These are phyloP conservation scores for Candida pseudoviswanathii DNA, from an alignment of 1,139 yeast species.

Conservation along the genomic window DNA sequence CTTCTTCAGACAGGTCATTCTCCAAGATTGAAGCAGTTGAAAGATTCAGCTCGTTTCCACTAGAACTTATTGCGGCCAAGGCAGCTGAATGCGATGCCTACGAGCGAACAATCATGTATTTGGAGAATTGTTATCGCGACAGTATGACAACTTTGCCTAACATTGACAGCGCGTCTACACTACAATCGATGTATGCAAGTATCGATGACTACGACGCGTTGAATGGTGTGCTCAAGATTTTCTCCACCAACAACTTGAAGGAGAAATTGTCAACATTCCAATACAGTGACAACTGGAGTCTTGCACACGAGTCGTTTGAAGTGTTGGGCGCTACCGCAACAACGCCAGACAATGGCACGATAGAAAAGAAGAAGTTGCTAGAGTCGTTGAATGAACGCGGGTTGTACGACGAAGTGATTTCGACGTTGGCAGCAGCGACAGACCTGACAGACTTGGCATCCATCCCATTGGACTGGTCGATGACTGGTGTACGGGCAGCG, in stretches of 20 bases:
- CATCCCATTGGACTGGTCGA: conserved; percentile 56
- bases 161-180: conserved; percentile 48
- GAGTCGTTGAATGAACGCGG: conserved; percentile 46
- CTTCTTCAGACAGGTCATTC: neutral
- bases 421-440: conserved; percentile 32
- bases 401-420: conserved; percentile 42
- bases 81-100: conserved; percentile 84
- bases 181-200: conserved; percentile 81
- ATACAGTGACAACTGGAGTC: conserved; percentile 83
- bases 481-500: conserved; percentile 75
- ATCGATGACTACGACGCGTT: conserved; percentile 89
- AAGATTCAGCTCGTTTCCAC: conserved; percentile 60
- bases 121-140: conserved; percentile 72
- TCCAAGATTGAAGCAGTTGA: conserved; percentile 41
- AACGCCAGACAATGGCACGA: conserved; percentile 33
- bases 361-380: conserved; percentile 37
- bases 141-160: conserved; percentile 32
- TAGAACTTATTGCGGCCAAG: conserved; percentile 69
- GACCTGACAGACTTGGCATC: conserved; percentile 24
- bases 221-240: conserved; percentile 79
- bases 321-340: conserved; percentile 46
- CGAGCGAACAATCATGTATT: conserved; percentile 85
- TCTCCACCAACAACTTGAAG: conserved; percentile 66
- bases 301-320: conserved; percentile 85
- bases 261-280: conserved; percentile 81